Base-by-base conservation (phyloP, 2,329 filamentous ascomycete genomes). In the Fusarium penzigii region DNA sequence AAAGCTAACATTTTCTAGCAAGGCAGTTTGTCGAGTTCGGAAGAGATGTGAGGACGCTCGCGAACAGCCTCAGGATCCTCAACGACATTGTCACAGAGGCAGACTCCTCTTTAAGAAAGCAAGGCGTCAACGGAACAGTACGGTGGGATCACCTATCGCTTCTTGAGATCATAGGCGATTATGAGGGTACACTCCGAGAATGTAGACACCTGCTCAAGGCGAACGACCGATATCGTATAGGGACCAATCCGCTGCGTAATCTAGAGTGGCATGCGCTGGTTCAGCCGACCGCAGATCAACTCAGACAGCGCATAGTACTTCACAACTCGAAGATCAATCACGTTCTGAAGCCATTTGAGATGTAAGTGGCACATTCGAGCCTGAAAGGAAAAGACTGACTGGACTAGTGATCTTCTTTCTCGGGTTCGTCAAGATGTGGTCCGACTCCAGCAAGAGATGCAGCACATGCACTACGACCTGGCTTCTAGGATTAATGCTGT, bases 251-350 rank as follows among this genome's bases (percentile, higher is more conserved):
- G 13, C 29, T 70, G 14, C 60, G 61, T 17, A 73, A 69, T 52
- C 57, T 73, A 17, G 67, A 70, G 49, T 73, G 69, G 69, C 73
- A 73, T 52, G 56, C 68, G 1, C 57, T 72, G 13, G 68, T 72
- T 6, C 67, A 70, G 44, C 69, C 69, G 1, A 55, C 43, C 13
- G 70, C 65, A 20, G 68, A 72, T 17, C 60, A 63, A 20, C 56
- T 73, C 8, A 67, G 70, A 6, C 53, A 61, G 32, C 61, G 65
- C 7, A 69, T 73, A 17, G 52, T 57, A n/a, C 52, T 72, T 14
- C 70, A 73, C 48, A 71, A 68, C 50, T 64, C 65, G 17, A 71
- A 70, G 49, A 58, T 73, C 8, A 49, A 65, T 13, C 68, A 68
- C 32, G 53, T 72, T 1, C 43, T 73, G 36, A 69, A 69, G 44